Conservation (phyloP, 2,329 filamentous ascomycete species). For the Fusarium napiforme region DNA sequence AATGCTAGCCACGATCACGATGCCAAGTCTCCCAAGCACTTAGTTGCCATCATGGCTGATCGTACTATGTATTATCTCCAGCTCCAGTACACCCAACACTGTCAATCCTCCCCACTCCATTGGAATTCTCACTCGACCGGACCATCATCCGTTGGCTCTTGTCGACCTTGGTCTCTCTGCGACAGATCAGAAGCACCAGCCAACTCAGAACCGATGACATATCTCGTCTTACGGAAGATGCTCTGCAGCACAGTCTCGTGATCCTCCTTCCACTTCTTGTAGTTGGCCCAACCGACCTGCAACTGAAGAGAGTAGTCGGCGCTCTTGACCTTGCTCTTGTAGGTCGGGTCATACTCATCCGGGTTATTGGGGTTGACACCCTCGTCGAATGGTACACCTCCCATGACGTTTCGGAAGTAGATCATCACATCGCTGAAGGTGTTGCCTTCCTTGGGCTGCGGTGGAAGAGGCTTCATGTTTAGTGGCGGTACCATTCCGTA, state of each 20-base stretch:
- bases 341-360: neutral
- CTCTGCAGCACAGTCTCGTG: neutral
- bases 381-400: neutral
- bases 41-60: neutral
- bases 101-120: no score
- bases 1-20: no score
- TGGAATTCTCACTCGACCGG: neutral
- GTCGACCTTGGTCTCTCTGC: neutral
- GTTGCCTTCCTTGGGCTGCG: neutral
- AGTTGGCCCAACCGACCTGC: neutral
- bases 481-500: neutral
- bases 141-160: neutral
- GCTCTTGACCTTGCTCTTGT: neutral
- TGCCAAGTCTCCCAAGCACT: neutral
- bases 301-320: neutral
- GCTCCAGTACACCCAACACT: fast-evolving
- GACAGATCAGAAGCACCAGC: neutral
- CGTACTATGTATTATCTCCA: no score
- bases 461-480: neutral
- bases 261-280: slow-evolving; percentile 2
- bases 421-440: neutral
- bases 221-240: neutral
- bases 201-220: neutral
- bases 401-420: neutral
- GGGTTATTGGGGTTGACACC: neutral